Conservation (phyloP, 2,329 filamentous ascomycete species). For the Exophiala oligosperma region DNA sequence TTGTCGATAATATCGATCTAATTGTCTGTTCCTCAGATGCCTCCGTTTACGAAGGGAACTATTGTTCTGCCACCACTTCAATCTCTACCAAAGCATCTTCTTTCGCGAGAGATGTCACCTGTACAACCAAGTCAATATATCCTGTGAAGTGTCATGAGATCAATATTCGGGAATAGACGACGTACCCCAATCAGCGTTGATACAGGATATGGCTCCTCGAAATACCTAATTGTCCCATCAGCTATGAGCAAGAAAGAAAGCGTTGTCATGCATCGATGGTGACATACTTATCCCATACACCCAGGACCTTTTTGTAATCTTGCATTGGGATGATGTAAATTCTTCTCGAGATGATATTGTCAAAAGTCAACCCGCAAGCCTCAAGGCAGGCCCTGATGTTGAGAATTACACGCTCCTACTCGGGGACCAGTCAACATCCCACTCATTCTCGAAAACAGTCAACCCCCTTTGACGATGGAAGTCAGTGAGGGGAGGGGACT, state of each 20-base stretch:
- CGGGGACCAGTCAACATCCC: not conserved
- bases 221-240: not conserved
- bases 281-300: conserved; percentile 1
- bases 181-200: conserved; percentile 5
- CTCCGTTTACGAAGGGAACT: not conserved
- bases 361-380: conserved; percentile 6
- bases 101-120: conserved; percentile 6
- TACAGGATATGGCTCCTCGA: conserved; percentile 10
- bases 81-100: conserved; percentile 13
- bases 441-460: no score
- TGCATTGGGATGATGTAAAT: conserved; percentile 6
- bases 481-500: no score
- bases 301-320: conserved; percentile 7
- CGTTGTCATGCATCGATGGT: no score
- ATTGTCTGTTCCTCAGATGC: not conserved
- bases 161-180: not conserved
- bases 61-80: conserved; percentile 10
- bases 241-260: no score
- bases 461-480: no score
- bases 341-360: conserved; percentile 10
- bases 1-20: not conserved
- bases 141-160: not conserved
- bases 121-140: not conserved
- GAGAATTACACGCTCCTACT: conserved; percentile 6
- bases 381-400: conserved; percentile 13